These are phyloP conservation scores for Neurospora sp. DNA, from an alignment of 495 filamentous ascomycete species.

Conservation along the genomic window DNA sequence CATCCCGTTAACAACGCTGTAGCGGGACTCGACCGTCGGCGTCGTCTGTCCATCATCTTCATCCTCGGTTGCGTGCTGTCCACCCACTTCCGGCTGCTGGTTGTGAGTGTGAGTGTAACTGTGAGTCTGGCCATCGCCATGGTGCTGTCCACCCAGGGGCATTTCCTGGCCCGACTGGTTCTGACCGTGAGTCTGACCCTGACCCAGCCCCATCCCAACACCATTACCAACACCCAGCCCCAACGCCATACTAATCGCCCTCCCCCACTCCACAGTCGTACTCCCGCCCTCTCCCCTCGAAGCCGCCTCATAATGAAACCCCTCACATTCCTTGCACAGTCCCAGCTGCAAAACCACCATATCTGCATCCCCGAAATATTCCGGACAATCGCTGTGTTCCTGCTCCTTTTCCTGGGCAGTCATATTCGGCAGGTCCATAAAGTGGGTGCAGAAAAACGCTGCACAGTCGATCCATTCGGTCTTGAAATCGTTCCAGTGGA, in stretches of 20 bases:
- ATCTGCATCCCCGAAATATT: not conserved
- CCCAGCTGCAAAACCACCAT: not conserved
- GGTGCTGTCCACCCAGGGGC: not conserved
- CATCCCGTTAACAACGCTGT: no score
- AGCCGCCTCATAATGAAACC: not conserved
- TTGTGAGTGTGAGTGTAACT: not conserved
- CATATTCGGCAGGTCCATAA: fast-evolving
- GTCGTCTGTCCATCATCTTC: not conserved
- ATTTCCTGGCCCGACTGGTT: not conserved
- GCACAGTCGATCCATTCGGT: not conserved
- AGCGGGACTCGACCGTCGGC: no score
- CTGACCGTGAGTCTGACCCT: not conserved
- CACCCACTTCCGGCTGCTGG: not conserved
- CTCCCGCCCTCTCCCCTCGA: not conserved
- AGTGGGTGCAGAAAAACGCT: not conserved
- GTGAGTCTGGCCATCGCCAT: not conserved
- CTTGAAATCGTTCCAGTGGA: not conserved
- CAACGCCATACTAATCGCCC: not conserved
- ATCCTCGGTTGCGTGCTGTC: not conserved
- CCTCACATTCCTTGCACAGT: not conserved
- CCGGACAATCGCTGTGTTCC: not conserved
- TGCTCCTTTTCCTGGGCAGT: not conserved
- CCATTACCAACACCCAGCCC: not conserved
- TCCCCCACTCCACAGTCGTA: not conserved
- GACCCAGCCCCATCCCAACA: not conserved